Conservation (phyloP, 1,284 basidiomycete genomes). For the Cryptococcus sp. region DNA sequence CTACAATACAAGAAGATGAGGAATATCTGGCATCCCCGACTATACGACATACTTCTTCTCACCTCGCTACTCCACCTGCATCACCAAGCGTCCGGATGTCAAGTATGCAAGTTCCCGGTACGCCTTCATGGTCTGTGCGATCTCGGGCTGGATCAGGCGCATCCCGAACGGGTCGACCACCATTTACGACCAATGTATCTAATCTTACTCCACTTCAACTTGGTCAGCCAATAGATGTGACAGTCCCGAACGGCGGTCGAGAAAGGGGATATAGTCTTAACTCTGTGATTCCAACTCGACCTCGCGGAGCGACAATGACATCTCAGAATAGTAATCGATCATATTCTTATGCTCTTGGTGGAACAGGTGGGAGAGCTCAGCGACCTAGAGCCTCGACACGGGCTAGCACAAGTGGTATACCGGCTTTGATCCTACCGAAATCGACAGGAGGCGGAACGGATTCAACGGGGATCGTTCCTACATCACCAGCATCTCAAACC, state of each 20-base stretch:
- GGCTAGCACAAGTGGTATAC: conserved; percentile 5
- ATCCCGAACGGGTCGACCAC: conserved; percentile 21
- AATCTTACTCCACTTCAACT: conserved; percentile 14
- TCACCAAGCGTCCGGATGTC: not conserved
- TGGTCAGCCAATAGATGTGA: not conserved
- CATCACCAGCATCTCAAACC: not conserved
- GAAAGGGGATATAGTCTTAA: not conserved
- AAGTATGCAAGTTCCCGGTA: not conserved
- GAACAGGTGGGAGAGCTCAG: conserved; percentile 43
- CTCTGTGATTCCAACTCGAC: not conserved
- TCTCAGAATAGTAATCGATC: conserved; percentile 13
- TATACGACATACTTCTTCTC: not conserved
- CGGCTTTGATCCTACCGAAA: not conserved
- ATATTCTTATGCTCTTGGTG: conserved; percentile 42
- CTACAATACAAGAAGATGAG: conserved; percentile 20
- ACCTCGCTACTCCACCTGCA: not conserved
- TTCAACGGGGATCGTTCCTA: not conserved
- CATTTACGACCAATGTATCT: conserved; percentile 35
- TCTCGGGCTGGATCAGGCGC: conserved; percentile 13
- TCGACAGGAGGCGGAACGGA: not conserved
- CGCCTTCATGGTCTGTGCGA: conserved; percentile 2
- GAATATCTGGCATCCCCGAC: conserved; percentile 2
- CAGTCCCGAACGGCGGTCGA: not conserved
- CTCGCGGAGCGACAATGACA: conserved; percentile 20
- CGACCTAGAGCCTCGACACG: conserved; percentile 14